Conservation (phyloP, 2,329 filamentous ascomycete species). For the Intubia oerlemansii region DNA sequence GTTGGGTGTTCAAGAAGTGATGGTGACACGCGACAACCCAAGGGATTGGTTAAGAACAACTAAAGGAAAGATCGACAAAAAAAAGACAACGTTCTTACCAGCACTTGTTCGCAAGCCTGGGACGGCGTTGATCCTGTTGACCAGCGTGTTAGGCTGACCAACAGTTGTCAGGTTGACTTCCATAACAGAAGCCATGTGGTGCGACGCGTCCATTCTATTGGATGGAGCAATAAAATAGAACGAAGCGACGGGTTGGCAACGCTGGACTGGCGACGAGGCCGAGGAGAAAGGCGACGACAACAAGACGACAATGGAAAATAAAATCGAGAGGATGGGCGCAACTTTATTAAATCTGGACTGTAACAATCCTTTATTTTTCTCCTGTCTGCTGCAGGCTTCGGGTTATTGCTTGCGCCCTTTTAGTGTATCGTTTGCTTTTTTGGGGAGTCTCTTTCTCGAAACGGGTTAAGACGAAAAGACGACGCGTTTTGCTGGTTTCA, state of each 20-base stretch:
- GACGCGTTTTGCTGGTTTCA: too few species aligned
- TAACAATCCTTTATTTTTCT: too few species aligned
- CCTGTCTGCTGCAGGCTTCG: too few species aligned
- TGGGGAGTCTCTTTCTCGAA: too few species aligned
- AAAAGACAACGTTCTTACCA: slow-evolving; percentile 21
- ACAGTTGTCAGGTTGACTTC: slow-evolving; percentile 30
- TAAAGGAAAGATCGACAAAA: slow-evolving; percentile 4
- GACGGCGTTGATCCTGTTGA: slow-evolving; percentile 32
- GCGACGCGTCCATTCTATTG: slow-evolving; percentile 15
- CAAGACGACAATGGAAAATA: not conserved
- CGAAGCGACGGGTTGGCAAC: not conserved
- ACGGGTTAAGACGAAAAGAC: too few species aligned
- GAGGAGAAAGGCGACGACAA: not conserved
- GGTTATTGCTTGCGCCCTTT: too few species aligned
- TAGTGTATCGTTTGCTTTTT: too few species aligned
- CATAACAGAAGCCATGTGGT: slow-evolving; percentile 18
- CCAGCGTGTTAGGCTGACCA: slow-evolving; percentile 24
- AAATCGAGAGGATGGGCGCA: too few species aligned
- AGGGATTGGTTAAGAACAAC: slow-evolving; percentile 1
- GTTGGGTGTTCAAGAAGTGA: not conserved
- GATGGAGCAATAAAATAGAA: slow-evolving; percentile 3
- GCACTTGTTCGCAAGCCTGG: slow-evolving; percentile 37
- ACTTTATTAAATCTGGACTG: too few species aligned
- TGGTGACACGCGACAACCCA: too few species aligned
- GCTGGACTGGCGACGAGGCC: not conserved